Conservation (phyloP, 768 basidiomycete species). For the Hysterangium stoloniferum region DNA sequence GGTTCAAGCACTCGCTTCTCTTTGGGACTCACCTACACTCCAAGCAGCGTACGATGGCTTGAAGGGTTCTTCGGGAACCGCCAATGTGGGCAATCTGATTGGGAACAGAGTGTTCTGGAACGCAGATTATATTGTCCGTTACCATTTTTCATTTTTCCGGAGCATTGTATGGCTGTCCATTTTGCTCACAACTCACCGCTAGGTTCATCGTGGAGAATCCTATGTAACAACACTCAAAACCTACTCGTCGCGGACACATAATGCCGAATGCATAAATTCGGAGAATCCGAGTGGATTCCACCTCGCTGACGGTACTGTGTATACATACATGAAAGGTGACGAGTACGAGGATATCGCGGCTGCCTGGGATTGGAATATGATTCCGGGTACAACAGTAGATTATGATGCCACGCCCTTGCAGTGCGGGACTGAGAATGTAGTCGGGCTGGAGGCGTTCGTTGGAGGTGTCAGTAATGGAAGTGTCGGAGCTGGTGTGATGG, state of each 20-base stretch:
- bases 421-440: conserved; percentile 36
- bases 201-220: conserved; percentile 55
- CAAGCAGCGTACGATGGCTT: conserved; percentile 33
- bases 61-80: conserved; percentile 29
- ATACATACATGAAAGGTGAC: conserved; percentile 55
- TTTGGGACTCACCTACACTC: conserved; percentile 41
- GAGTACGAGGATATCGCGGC: conserved; percentile 71
- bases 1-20: conserved; percentile 40
- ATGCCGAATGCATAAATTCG: conserved; percentile 58
- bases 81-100: conserved; percentile 44
- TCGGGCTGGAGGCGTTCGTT: conserved; percentile 50
- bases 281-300: conserved; percentile 67
- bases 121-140: conserved; percentile 59
- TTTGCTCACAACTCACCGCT: not conserved
- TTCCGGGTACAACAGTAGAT: conserved; percentile 65
- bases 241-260: conserved; percentile 50
- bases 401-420: conserved; percentile 47
- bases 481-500: conserved; percentile 52
- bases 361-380: conserved; percentile 71
- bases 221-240: conserved; percentile 58
- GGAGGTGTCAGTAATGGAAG: conserved; percentile 56
- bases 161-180: not conserved
- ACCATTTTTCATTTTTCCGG: not conserved
- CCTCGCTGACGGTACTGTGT: conserved; percentile 54
- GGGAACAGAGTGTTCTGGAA: conserved; percentile 62